A percentile compares a stretch with the other conserved stretches of the same genome.
These are phyloP conservation scores for Euphorbia corollata DNA, from an alignment of 441 rosid genomes.

Conservation along the genomic window DNA sequence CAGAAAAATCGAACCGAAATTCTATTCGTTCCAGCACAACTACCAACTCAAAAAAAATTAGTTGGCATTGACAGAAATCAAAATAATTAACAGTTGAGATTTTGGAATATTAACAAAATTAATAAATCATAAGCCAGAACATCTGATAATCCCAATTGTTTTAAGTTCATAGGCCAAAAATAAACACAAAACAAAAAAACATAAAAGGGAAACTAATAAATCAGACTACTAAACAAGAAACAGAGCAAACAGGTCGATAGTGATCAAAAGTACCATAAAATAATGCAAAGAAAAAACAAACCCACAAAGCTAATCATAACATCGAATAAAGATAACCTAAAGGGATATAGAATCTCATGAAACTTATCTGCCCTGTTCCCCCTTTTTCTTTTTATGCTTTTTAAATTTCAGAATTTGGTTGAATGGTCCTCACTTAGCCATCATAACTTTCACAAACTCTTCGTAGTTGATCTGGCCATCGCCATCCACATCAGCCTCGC, in stretches of 20 bases:
- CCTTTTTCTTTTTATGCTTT: slow-evolving; percentile 15
- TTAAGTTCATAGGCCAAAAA: slow-evolving; percentile 23
- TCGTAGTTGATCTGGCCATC: slow-evolving; percentile 52
- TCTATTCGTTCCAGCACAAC: not conserved
- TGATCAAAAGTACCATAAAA: slow-evolving; percentile 23
- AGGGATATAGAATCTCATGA: slow-evolving; percentile 25
- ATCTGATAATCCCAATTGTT: slow-evolving; percentile 27
- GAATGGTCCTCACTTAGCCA: slow-evolving; percentile 44
- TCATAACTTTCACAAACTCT: slow-evolving; percentile 49
- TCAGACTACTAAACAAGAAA: slow-evolving; percentile 23
- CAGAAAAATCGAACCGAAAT: not conserved
- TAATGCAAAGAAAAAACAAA: slow-evolving; percentile 27
- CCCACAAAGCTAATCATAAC: slow-evolving; percentile 29
- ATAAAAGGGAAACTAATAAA: slow-evolving; percentile 19
- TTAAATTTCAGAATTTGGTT: slow-evolving; percentile 19
- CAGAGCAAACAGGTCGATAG: slow-evolving; percentile 27
- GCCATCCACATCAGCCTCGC: slow-evolving; percentile 48
- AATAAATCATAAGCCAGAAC: slow-evolving; percentile 24
- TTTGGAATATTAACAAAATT: slow-evolving; percentile 28
- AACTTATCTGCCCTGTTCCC: slow-evolving; percentile 31
- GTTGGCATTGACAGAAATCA: not conserved
- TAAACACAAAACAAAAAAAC: slow-evolving; percentile 14
- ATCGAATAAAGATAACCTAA: slow-evolving; percentile 22
- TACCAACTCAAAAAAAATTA: not conserved
- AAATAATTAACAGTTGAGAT: not conserved